Conservation (phyloP, 2,329 filamentous ascomycete genomes). For the Sordariomycetes sp. region DNA sequence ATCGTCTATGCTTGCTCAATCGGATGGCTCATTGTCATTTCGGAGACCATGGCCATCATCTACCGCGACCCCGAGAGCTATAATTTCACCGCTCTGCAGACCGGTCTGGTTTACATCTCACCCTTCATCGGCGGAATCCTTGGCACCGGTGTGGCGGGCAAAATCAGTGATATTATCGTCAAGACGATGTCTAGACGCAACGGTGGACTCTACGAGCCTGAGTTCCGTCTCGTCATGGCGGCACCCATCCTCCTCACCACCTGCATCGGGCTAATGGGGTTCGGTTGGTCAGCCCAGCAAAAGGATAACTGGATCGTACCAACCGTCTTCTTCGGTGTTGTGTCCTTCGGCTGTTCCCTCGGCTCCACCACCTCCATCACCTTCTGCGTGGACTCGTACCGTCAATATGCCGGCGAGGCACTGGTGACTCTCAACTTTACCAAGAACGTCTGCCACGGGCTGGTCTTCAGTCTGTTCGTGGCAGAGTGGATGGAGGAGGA, state of each 20-base stretch:
- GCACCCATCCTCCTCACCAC: conserved; percentile 71
- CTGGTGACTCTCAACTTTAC: conserved; percentile 89
- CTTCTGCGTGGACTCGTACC: conserved; percentile 87
- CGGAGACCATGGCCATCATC: conserved; percentile 74
- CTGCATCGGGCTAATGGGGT: conserved; percentile 82
- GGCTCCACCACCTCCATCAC: conserved; percentile 89
- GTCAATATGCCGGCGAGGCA: conserved; percentile 88
- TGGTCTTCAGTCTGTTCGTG: conserved; percentile 84
- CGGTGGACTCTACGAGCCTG: conserved; percentile 90
- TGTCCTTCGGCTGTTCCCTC: conserved; percentile 86
- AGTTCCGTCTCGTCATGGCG: conserved; percentile 86
- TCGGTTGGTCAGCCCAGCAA: conserved; percentile 81
- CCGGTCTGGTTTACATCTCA: conserved; percentile 80
- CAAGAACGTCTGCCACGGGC: conserved; percentile 88
- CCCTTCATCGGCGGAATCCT: conserved; percentile 84
- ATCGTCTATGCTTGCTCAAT: conserved; percentile 80
- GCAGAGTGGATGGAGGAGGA: conserved; percentile 70
- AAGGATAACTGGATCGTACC: conserved; percentile 81
- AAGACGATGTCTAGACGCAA: conserved; percentile 74
- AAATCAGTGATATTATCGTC: conserved; percentile 78
- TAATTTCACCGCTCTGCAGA: conserved; percentile 71
- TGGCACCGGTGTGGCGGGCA: conserved; percentile 86
- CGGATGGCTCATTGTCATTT: conserved; percentile 92
- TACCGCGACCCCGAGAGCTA: conserved; percentile 64
- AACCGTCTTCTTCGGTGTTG: conserved; percentile 83